Evolutionary conservation across 208 protist species (phyloP), one percentile per base, ranked within the genome.

Genomic region (Lotmaria passim): DNA sequence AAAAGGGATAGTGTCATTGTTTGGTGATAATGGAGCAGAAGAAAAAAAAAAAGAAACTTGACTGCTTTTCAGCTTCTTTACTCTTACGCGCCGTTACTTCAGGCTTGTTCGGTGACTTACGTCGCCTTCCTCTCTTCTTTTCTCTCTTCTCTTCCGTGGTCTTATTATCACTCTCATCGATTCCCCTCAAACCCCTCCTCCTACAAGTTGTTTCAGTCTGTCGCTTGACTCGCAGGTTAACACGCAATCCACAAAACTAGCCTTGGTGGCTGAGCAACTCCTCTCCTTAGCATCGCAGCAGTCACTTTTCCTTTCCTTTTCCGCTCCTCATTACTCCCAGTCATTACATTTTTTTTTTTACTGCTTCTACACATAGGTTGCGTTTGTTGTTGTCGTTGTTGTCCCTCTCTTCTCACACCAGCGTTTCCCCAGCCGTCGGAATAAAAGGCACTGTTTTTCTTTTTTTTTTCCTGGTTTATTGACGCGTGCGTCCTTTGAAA

Each of bases 21-120:
- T 7, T 6, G n/a, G 15, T 12, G 47, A 17, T 5, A n/a, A 21
- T 15, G 11, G 17, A 24, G 7, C 11, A 30, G 12, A 52, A 52
- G 30, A 15, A 23, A 52, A 48, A 48, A 36, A 28, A 19, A 56
- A n/a, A 36, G 50, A 56, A 56, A 56, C 31, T 3, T n/a, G 50
- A 56, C 14, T 26, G 2, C 46, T 30, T 30, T 51, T 51, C 43
- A 47, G 6, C 6, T 47, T 47, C 57, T 47, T 23, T 48, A 7
- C 17, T 48, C 43, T 15, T 48, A 23, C 6, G 6, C n/a, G 43
- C 17, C 17, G 5, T 28, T 48, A 48, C 43, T 48, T 17, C 7
- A 7, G 43, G 43, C 7, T 24, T n/a, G 17, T 17, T 17, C 11
- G n/a, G 7, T n/a, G 5, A 48, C 43, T 23, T 48, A 4, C n/a